Evolutionary conservation across 1,284 basidiomycete species (phyloP).

Genomic region (Trichosporon coremiiforme): DNA sequence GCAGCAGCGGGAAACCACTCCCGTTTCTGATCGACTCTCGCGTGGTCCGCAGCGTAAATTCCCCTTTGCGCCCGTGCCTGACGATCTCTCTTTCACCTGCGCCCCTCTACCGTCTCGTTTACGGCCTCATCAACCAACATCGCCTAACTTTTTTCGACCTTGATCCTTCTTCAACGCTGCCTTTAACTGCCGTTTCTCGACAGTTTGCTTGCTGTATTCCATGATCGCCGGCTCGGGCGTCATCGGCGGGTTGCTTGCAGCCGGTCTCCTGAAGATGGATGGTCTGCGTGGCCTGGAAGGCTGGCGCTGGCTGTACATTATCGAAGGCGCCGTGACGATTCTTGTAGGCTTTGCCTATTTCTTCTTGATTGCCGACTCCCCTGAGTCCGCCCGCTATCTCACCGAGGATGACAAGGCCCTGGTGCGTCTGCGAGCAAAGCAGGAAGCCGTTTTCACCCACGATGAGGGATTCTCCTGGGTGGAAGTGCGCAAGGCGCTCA

Average conservation of each 20-base stretch:
- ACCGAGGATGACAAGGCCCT: constrained; percentile 18
- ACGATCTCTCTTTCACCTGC: too few species aligned
- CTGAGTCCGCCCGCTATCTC: constrained; percentile 21
- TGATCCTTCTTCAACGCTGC: too few species aligned
- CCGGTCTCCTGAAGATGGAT: constrained; percentile 27
- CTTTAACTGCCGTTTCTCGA: too few species aligned
- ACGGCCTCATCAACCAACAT: too few species aligned
- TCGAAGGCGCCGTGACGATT: constrained; percentile 25
- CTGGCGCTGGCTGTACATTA: constrained; percentile 29
- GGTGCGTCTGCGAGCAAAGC: constrained; percentile 16
- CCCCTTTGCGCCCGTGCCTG: too few species aligned
- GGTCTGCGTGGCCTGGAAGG: constrained; percentile 22
- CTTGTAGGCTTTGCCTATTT: constrained; percentile 19
- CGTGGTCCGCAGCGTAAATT: too few species aligned
- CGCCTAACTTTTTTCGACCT: too few species aligned
- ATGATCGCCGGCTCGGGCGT: constrained; percentile 39
- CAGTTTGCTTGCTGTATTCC: constrained; percentile 34
- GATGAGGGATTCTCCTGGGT: constrained; percentile 27
- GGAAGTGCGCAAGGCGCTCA: constrained; percentile 21
- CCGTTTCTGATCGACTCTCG: too few species aligned
- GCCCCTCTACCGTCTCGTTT: too few species aligned
- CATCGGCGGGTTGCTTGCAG: constrained; percentile 41
- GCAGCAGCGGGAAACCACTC: too few species aligned
- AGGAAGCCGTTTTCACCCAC: constrained; percentile 17
- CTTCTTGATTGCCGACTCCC: constrained; percentile 23